phyloP scores from a whole-genome alignment of 352 stramenopile species.

The Globisporangium radiosum region DNA sequence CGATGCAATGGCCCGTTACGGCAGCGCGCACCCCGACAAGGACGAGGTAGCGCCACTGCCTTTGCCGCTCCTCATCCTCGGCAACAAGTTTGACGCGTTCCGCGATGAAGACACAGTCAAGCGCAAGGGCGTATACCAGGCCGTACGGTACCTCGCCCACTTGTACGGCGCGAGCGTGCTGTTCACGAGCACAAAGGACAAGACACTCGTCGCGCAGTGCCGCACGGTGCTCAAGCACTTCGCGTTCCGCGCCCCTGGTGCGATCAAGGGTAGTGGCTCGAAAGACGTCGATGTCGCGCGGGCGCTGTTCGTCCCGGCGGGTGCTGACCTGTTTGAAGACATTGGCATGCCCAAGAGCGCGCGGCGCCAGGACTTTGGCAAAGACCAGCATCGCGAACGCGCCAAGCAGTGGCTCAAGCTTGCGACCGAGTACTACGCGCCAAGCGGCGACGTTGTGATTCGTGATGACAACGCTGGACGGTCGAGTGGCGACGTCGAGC shows the following conservation, averaged over 20 bases:
- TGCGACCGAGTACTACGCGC: slow-evolving; percentile 52
- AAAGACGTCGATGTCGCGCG: slow-evolving; percentile 70
- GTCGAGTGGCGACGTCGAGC: background rate
- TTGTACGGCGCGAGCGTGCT: slow-evolving; percentile 83
- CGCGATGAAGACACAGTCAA: slow-evolving; percentile 81
- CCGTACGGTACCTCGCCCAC: slow-evolving; percentile 82
- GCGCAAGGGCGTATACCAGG: slow-evolving; percentile 78
- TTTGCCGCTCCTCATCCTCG: slow-evolving; percentile 78
- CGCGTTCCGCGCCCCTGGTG: slow-evolving; percentile 39
- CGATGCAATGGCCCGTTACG: slow-evolving; percentile 48
- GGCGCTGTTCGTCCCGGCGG: slow-evolving; percentile 62
- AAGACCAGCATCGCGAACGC: slow-evolving; percentile 54
- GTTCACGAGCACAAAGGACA: slow-evolving; percentile 86
- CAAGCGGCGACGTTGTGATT: slow-evolving; percentile 25
- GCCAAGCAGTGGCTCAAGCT: slow-evolving; percentile 66
- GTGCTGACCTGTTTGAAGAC: slow-evolving; percentile 66
- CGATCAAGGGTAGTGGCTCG: slow-evolving; percentile 30
- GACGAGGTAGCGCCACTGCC: slow-evolving; percentile 67
- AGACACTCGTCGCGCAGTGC: slow-evolving; percentile 64
- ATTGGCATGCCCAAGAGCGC: slow-evolving; percentile 62
- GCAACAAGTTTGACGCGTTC: slow-evolving; percentile 89
- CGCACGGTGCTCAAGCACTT: slow-evolving; percentile 56
- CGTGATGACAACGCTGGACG: slow-evolving; percentile 14
- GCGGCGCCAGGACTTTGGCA: slow-evolving; percentile 38
- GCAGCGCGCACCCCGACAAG: slow-evolving; percentile 57